Evolutionary conservation across 345 rosid species (phyloP), one percentile per base, ranked within the genome.

Genomic region (Triadica sebifera): DNA sequence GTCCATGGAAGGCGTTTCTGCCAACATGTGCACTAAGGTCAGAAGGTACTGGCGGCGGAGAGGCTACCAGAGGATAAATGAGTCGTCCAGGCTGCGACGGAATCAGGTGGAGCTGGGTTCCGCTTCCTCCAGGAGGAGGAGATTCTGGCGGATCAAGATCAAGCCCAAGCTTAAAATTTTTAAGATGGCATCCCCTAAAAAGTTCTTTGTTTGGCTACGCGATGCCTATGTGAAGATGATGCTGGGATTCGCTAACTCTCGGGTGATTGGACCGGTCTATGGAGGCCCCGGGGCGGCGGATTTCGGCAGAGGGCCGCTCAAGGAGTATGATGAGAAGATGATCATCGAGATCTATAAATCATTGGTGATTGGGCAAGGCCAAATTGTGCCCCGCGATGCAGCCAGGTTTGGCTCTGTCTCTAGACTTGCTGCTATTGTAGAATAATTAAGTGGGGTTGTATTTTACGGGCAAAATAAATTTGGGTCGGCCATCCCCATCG

Each of bases 261-360:
- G 72, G 38, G 65, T 76, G 53, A 41, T 73, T 20, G 64, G 77
- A 25, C 4, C 72, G 9, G 84, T 83, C 22, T 78, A 64, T 70
- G 85, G 80, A 12, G 69, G 65, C 19, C 41, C 70, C 13, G 75
- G 78, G 22, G 1, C 57, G 2, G 70, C 65, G 0, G 60, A 55
- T 3, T 87, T 85, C 24, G 87, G 84, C 12, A 59, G 39, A 51
- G 50, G 75, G 10, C 70, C 81, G 8, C 15, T 79, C 13, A 89
- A 87, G 74, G 91, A 87, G 81, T 85, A 87, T 20, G 91, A 89
- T 67, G 82, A 76, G 74, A 87, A 83, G 85, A 56, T 82, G 87
- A 84, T 92, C 24, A 81, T 84, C 2, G 85, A 88, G 88, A 88
- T 90, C 85, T 90, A 90, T 81, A 88, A 83, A 67, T 89, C 97